Evolutionary conservation across 352 stramenopile genomes (phyloP).

Genomic region (Elongisporangium anandrum): DNA sequence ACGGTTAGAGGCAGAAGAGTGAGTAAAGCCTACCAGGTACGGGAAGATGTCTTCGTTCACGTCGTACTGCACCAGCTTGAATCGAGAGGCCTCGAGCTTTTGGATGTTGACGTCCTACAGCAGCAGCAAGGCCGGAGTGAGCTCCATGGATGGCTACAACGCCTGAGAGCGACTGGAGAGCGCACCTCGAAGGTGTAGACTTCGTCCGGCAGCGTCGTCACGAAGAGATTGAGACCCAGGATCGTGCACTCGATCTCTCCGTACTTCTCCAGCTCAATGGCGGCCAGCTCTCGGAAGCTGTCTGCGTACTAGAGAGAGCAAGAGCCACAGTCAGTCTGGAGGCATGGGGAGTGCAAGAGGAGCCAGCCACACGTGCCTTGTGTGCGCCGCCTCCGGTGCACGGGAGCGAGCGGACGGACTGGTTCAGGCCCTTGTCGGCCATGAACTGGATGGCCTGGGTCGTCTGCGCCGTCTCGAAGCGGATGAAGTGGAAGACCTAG

Average conservation of each 20-base stretch:
- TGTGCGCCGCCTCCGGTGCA: conserved; percentile 82
- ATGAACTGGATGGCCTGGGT: conserved; percentile 76
- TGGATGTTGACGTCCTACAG: conserved; percentile 75
- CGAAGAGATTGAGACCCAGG: conserved; percentile 95
- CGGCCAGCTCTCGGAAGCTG: conserved; percentile 70
- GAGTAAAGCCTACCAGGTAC: conserved; percentile 54
- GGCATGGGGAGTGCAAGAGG: not conserved
- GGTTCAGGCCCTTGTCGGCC: conserved; percentile 67
- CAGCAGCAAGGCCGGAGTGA: not conserved
- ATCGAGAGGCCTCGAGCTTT: conserved; percentile 62
- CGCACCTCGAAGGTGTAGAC: conserved; percentile 96
- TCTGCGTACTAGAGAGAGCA: conserved; percentile 44
- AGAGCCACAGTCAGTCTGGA: not conserved
- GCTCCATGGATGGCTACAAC: not conserved
- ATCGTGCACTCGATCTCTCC: conserved; percentile 97
- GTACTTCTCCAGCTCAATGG: conserved; percentile 80
- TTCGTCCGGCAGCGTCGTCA: conserved; percentile 95
- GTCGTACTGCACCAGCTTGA: conserved; percentile 78
- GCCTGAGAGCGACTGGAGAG: conserved; percentile 9
- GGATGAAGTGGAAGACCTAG: conserved; percentile 95
- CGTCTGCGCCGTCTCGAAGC: conserved; percentile 78
- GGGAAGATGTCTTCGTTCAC: conserved; percentile 79
- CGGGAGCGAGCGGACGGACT: conserved; percentile 70
- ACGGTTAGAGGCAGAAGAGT: not conserved
- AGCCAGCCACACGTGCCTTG: conserved; percentile 42